These are phyloP conservation scores for Euphorbia peplus DNA, from an alignment of 345 rosid genomes.

Conservation along the genomic window DNA sequence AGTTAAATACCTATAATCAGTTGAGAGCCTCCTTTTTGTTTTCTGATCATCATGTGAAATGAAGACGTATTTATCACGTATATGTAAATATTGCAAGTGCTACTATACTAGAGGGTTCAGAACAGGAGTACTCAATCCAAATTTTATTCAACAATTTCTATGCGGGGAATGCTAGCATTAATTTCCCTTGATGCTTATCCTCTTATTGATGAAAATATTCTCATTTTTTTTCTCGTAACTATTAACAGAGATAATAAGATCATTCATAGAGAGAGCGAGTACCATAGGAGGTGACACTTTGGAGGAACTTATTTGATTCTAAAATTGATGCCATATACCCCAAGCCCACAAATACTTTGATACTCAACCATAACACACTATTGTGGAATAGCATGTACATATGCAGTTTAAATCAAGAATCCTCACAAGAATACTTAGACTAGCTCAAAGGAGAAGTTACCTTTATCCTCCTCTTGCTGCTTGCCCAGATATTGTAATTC, in stretches of 20 bases:
- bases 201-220: neutral
- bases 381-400: neutral
- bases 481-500: constrained; percentile 21
- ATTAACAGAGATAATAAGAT: neutral
- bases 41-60: neutral
- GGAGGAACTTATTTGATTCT: neutral
- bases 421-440: neutral
- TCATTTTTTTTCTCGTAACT: neutral
- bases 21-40: neutral
- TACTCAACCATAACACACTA: neutral
- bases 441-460: constrained; percentile 8
- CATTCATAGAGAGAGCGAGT: neutral
- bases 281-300: too few species aligned
- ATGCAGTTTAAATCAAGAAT: neutral
- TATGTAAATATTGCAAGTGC: neutral
- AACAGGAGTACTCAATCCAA: neutral
- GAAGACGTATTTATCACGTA: neutral
- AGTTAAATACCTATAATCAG: neutral
- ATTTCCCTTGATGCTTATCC: neutral
- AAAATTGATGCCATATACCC: constrained; percentile 3
- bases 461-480: constrained; percentile 6
- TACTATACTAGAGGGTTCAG: neutral
- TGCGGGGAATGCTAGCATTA: neutral
- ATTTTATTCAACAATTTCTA: neutral
- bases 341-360: neutral